phyloP scores from a whole-genome alignment of 768 basidiomycete species.

The Lactarius vividus region DNA sequence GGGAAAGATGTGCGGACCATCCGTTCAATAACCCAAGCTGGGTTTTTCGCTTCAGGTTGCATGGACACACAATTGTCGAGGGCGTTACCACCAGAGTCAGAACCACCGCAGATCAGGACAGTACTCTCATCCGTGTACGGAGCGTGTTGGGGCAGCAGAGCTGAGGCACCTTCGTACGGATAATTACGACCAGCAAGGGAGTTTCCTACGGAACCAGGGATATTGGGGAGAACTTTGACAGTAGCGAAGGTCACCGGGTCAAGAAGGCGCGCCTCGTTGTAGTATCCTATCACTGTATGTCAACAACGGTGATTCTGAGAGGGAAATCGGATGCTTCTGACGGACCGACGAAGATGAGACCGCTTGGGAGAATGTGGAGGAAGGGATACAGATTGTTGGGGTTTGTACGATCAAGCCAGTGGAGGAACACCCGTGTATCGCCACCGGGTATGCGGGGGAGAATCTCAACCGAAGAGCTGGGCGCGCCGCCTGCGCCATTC shows the following conservation, averaged over 20 bases:
- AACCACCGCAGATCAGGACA: constrained; percentile 74
- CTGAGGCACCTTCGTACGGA: constrained; percentile 68
- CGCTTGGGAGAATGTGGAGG: constrained; percentile 66
- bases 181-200: constrained; percentile 75
- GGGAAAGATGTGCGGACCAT: constrained; percentile 52
- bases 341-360: constrained; percentile 67
- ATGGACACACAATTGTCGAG: constrained; percentile 74
- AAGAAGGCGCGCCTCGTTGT: constrained; percentile 77
- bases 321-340: not conserved
- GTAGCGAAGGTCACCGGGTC: constrained; percentile 66
- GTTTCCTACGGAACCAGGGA: constrained; percentile 70
- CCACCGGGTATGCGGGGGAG: constrained; percentile 67
- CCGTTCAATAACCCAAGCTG: constrained; percentile 71
- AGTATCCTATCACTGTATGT: constrained; percentile 50
- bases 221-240: constrained; percentile 58
- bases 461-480: constrained; percentile 68
- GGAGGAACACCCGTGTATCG: constrained; percentile 55
- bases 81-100: constrained; percentile 50
- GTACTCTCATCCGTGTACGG: constrained; percentile 74
- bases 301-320: not conserved
- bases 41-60: constrained; percentile 56
- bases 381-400: constrained; percentile 83
- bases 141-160: constrained; percentile 65
- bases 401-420: constrained; percentile 68
- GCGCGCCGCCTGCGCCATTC: constrained; percentile 60